Percentiles rank a stretch among this genome's conserved stretches.
Conservation (phyloP, 2,329 filamentous ascomycete species). For the Trichophyton equinum region DNA sequence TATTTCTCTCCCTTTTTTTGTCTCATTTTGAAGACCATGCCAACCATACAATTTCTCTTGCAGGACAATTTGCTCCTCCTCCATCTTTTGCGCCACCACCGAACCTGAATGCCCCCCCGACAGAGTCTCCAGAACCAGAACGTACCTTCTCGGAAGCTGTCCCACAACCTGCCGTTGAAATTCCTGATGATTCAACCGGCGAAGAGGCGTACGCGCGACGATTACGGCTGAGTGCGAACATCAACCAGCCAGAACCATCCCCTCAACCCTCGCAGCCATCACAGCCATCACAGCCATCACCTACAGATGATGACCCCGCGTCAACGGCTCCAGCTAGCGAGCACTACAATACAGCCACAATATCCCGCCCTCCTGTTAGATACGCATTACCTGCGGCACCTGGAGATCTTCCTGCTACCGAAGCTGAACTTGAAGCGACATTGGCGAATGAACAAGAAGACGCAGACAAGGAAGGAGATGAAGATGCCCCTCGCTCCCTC, state of each 20-base stretch:
- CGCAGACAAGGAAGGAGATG: slow-evolving; percentile 24
- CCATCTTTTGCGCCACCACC: slow-evolving; percentile 41
- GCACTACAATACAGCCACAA: slow-evolving; percentile 41
- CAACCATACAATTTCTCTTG: background rate
- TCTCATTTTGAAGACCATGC: background rate
- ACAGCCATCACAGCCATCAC: slow-evolving; percentile 11
- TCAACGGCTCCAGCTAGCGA: slow-evolving; percentile 22
- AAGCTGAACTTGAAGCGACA: slow-evolving; percentile 40
- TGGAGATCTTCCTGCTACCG: slow-evolving; percentile 40
- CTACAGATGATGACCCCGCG: slow-evolving; percentile 10
- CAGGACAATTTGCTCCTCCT: slow-evolving; percentile 41
- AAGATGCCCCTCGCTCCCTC: slow-evolving; percentile 41
- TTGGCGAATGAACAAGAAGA: slow-evolving; percentile 27
- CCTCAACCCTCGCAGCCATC: background rate
- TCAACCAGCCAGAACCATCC: slow-evolving; percentile 14
- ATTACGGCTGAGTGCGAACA: slow-evolving; percentile 42
- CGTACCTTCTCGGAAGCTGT: slow-evolving; percentile 14
- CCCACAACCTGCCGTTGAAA: slow-evolving; percentile 31
- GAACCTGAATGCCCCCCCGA: slow-evolving; percentile 28
- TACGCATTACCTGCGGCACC: slow-evolving; percentile 48
- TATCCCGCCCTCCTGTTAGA: slow-evolving; percentile 65
- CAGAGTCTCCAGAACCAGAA: slow-evolving; percentile 16
- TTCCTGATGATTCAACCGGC: slow-evolving; percentile 49
- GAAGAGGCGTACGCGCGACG: slow-evolving; percentile 59
- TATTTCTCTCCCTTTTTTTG: slow-evolving; percentile 6